phyloP scores from a whole-genome alignment of 2,329 filamentous ascomycete genomes.

The Botryotinia calthae region DNA sequence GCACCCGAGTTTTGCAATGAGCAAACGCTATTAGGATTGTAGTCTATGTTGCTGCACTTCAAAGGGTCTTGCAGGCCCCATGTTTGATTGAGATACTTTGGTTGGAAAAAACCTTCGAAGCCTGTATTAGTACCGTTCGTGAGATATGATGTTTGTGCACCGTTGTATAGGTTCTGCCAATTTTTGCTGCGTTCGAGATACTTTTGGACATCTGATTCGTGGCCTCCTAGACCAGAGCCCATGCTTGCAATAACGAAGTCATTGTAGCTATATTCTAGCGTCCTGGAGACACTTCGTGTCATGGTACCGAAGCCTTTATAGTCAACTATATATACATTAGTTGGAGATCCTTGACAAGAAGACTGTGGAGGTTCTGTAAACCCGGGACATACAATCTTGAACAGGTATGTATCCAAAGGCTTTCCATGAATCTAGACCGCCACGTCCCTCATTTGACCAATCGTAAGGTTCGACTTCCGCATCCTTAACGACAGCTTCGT shows the following conservation, averaged over 20 bases:
- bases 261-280: conserved; percentile 74
- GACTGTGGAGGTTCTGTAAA: neutral
- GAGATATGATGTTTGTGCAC: conserved; percentile 51
- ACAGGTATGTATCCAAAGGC: conserved; percentile 67
- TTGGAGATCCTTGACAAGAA: neutral
- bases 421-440: conserved; percentile 72
- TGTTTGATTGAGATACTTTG: conserved; percentile 62
- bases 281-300: conserved; percentile 68
- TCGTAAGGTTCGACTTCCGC: conserved; percentile 51
- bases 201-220: conserved; percentile 46
- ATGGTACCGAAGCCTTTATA: conserved; percentile 63
- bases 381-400: conserved; percentile 48
- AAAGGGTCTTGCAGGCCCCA: conserved; percentile 67
- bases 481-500: conserved; percentile 68
- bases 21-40: conserved; percentile 31
- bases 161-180: conserved; percentile 61
- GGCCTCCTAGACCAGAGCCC: conserved; percentile 55
- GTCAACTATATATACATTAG: conserved; percentile 44
- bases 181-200: conserved; percentile 41
- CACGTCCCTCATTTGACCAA: conserved; percentile 69
- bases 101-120: conserved; percentile 69
- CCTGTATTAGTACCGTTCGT: conserved; percentile 56
- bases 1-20: conserved; percentile 34
- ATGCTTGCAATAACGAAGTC: conserved; percentile 67
- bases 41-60: conserved; percentile 54